Base-by-base conservation (phyloP, 2,329 filamentous ascomycete genomes). In the Talaromyces sp. region DNA sequence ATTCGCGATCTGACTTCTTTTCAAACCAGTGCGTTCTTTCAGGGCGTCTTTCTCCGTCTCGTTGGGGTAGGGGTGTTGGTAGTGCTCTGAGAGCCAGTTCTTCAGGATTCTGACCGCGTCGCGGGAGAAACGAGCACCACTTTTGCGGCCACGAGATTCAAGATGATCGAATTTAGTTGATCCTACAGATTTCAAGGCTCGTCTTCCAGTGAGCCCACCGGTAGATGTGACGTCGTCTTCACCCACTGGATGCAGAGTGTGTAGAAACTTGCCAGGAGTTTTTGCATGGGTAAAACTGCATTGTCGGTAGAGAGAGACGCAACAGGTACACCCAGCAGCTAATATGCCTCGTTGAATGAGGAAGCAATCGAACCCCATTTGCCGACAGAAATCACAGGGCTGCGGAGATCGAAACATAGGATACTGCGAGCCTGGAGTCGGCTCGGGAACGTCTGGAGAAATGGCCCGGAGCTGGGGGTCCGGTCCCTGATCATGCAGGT, bases 21-120 rank as follows among this genome's bases (percentile, higher is more conserved):
- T 93, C 47, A 97, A 82, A 8, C 92, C 92, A 0, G 93, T 97
- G 70, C 90, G 85, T 56, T 85, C 84, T 76, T 92, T 90, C 31
- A 97, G 82, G 67, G 87, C 85, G 69, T 93, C 90, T 73, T 94
- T 96, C 74, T 97, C 91, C 65, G 92, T 88, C 50, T 96, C 92
- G 39, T 87, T 93, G 5, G 93, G 93, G 74, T 97, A 97, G 0
- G 93, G 93, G 71, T 96, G 91, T 61, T 90, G 85, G 72, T 86
- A 86, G 74, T 97, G 92, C 7, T 87, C 88, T 0, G 89, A 86
- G 37, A 96, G 84, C 93, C 93, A 97, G 70, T 89, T 88, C 78
- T 94, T 94, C 60, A 97, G 79, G 47, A 92, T 85, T 70, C 90
- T 90, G 67, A 95, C 85, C 0, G 92, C 91, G 70, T 93, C 88